A percentile compares a stretch with the other conserved stretches of the same genome.
Conservation (phyloP, 805 yeast species). For the Pichia ethanolica region DNA sequence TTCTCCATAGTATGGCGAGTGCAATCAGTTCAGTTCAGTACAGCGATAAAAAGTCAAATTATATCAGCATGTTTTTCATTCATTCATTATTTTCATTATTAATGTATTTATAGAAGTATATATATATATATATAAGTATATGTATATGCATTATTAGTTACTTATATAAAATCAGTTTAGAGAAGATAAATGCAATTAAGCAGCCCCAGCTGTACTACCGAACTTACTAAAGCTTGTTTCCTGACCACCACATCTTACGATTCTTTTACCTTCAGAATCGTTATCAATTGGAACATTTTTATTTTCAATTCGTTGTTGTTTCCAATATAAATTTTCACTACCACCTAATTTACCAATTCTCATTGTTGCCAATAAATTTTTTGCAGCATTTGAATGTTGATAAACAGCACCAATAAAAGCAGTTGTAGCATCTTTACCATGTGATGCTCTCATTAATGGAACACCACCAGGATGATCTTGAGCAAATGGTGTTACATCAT, state of each 20-base stretch:
- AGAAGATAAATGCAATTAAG: constrained; percentile 16
- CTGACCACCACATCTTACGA: constrained; percentile 56
- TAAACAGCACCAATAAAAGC: constrained; percentile 96
- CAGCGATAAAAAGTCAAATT: too few species aligned
- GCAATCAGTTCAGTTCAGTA: too few species aligned
- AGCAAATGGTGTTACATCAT: constrained; percentile 86
- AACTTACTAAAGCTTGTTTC: constrained; percentile 40
- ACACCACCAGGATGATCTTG: constrained; percentile 93
- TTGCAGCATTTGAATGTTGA: constrained; percentile 88
- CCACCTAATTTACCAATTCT: constrained; percentile 84
- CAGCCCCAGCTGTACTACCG: constrained; percentile 54
- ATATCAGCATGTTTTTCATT: too few species aligned
- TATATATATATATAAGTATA: too few species aligned
- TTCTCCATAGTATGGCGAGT: too few species aligned
- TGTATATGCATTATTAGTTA: too few species aligned
- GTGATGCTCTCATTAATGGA: constrained; percentile 67
- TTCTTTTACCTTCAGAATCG: constrained; percentile 47
- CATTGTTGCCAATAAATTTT: constrained; percentile 86
- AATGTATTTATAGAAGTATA: too few species aligned
- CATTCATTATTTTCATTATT: too few species aligned
- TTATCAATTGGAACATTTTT: constrained; percentile 51
- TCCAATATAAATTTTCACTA: constrained; percentile 77
- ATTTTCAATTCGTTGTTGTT: constrained; percentile 59
- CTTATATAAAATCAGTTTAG: background rate
- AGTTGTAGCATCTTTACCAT: constrained; percentile 89